Percentiles rank a stretch among this genome's conserved stretches.
phyloP scores from a whole-genome alignment of 192 early-diverging fungal genomes.

The Lobosporangium transversale region DNA sequence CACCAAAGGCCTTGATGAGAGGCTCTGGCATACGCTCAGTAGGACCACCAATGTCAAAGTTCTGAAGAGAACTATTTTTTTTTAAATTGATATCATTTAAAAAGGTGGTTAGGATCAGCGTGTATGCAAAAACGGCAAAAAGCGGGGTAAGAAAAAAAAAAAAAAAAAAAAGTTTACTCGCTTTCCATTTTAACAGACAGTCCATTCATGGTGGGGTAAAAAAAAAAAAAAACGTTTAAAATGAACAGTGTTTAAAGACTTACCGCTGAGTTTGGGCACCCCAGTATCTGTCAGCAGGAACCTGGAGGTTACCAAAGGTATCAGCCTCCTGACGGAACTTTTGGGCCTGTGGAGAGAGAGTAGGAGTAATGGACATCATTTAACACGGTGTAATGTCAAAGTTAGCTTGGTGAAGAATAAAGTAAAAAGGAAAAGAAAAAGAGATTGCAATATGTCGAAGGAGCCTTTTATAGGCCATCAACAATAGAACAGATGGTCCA shows the following conservation, averaged over 20 bases:
- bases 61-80: slow-evolving; percentile 85
- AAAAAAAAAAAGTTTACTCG: background rate
- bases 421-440: slow-evolving; percentile 1
- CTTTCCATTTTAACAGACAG: background rate
- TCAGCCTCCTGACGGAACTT: slow-evolving; percentile 82
- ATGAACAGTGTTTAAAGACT: too few species aligned
- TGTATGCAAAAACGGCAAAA: slow-evolving; percentile 18
- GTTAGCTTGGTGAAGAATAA: background rate
- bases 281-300: slow-evolving; percentile 96
- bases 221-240: background rate
- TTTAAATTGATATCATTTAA: background rate
- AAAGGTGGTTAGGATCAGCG: too few species aligned
- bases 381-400: background rate
- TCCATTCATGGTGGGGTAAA: too few species aligned
- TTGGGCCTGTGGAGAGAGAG: slow-evolving; percentile 57
- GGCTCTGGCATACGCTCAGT: slow-evolving; percentile 95
- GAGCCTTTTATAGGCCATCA: too few species aligned
- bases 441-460: background rate
- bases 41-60: slow-evolving; percentile 97
- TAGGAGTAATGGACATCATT: slow-evolving; percentile 32
- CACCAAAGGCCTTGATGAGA: slow-evolving; percentile 94
- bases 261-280: slow-evolving; percentile 97
- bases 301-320: slow-evolving; percentile 95
- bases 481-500: too few species aligned
- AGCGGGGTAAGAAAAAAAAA: background rate